Evolutionary conservation across 169 alveolate species (phyloP).

Genomic region (Plasmodium yoelii): DNA sequence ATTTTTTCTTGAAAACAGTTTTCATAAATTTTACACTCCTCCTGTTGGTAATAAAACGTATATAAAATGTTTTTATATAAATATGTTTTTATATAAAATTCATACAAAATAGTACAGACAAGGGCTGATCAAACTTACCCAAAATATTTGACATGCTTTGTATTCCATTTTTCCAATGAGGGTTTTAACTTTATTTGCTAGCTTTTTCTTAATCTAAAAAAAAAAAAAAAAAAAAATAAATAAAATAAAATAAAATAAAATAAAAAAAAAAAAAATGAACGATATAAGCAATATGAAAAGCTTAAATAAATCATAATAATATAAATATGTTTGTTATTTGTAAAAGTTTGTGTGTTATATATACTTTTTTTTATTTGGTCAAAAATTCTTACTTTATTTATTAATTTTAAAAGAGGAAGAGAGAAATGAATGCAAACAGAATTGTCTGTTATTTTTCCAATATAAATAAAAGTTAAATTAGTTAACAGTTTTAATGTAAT

Average conservation of each 20-base stretch:
- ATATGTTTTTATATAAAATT: no score
- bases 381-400: constrained; percentile 4
- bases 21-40: constrained; percentile 69
- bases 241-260: not conserved
- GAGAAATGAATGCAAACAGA: not conserved
- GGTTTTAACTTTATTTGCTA: constrained; percentile 49
- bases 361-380: not conserved
- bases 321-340: not conserved
- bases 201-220: constrained; percentile 60
- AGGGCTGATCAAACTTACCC: constrained; percentile 25
- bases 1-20: constrained; percentile 64
- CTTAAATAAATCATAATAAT: not conserved
- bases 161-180: constrained; percentile 58
- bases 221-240: not conserved
- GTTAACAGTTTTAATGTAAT: constrained; percentile 39
- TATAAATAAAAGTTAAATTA: constrained; percentile 41
- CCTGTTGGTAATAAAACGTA: not conserved
- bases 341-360: not conserved
- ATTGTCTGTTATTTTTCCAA: constrained; percentile 30
- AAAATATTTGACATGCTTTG: constrained; percentile 75
- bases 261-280: no score
- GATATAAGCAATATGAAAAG: not conserved
- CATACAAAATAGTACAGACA: not conserved
- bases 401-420: constrained; percentile 20
- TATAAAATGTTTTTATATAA: not conserved